These are phyloP conservation scores for Collybia sordida DNA, from an alignment of 768 basidiomycete genomes.

Conservation along the genomic window DNA sequence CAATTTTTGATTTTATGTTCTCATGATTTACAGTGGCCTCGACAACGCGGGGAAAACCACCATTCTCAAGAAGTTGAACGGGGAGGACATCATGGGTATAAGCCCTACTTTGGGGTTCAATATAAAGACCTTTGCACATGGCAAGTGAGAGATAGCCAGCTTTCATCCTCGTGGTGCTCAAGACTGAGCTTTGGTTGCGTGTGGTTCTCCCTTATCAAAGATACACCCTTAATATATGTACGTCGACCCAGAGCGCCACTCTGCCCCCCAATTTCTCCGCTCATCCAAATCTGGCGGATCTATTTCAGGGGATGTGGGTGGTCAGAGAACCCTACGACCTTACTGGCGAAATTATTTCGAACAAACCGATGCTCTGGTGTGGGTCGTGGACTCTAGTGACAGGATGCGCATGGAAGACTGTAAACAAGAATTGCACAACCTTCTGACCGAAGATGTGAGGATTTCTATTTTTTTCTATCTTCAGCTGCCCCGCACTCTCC, in stretches of 20 bases:
- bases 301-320: slow-evolving; percentile 91
- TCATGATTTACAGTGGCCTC: slow-evolving; percentile 65
- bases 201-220: slow-evolving; percentile 29
- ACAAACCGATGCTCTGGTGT: slow-evolving; percentile 95
- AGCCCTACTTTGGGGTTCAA: slow-evolving; percentile 98
- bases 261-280: neutral
- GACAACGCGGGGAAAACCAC: slow-evolving; percentile 99
- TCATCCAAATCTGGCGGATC: neutral
- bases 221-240: slow-evolving; percentile 82
- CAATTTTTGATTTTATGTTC: neutral
- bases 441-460: slow-evolving; percentile 90
- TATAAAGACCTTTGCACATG: slow-evolving; percentile 93
- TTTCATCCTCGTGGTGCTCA: slow-evolving; percentile 15
- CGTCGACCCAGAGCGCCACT: slow-evolving; percentile 19
- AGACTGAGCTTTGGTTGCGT: slow-evolving; percentile 20
- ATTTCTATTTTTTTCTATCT: slow-evolving; percentile 1
- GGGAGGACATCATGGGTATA: slow-evolving; percentile 84
- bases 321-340: slow-evolving; percentile 91
- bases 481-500: slow-evolving; percentile 5
- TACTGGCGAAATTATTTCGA: slow-evolving; percentile 99
- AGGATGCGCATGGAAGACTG: slow-evolving; percentile 89
- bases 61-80: slow-evolving; percentile 91
- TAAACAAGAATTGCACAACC: slow-evolving; percentile 78
- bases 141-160: slow-evolving; percentile 60
- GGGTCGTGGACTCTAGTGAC: slow-evolving; percentile 98